These are phyloP conservation scores for Solanum etuberosum DNA, from an alignment of 257 asterid genomes.

Conservation along the genomic window DNA sequence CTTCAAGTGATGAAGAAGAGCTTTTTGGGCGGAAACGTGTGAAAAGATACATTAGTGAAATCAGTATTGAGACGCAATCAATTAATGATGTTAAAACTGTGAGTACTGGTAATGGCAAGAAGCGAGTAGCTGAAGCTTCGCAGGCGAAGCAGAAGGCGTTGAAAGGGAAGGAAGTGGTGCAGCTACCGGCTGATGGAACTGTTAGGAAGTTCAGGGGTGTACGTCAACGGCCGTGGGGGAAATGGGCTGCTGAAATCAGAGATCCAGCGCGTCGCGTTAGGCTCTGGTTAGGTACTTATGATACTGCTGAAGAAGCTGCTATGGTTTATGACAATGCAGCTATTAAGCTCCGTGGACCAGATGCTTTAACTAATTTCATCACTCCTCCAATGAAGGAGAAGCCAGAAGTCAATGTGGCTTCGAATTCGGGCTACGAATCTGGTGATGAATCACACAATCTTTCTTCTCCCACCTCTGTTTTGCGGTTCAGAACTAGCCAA, in stretches of 20 bases:
- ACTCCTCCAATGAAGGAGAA: conserved; percentile 13
- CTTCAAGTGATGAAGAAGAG: conserved; percentile 10
- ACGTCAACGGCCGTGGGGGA: conserved; percentile 43
- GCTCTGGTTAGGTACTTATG: conserved; percentile 44
- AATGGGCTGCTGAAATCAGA: conserved; percentile 45
- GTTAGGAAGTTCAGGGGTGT: conserved; percentile 37
- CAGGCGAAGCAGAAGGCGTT: not conserved
- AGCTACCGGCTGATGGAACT: not conserved
- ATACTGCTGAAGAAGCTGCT: conserved; percentile 48
- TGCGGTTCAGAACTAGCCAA: conserved; percentile 25
- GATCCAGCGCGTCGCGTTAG: conserved; percentile 34
- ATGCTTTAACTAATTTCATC: conserved; percentile 31
- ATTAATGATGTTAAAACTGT: not conserved
- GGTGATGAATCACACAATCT: conserved; percentile 5
- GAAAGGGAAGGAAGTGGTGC: not conserved
- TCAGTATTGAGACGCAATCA: not conserved
- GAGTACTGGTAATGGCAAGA: not conserved
- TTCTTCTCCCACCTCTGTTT: conserved; percentile 35
- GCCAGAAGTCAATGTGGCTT: not conserved
- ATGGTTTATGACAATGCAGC: conserved; percentile 44
- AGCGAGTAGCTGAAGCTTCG: not conserved
- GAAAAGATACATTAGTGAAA: conserved; percentile 11
- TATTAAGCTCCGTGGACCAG: conserved; percentile 34
- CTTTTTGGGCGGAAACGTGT: conserved; percentile 1
- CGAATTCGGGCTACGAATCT: conserved; percentile 6